A percentile compares a stretch with the other conserved stretches of the same genome.
Conservation (phyloP, 2,329 filamentous ascomycete species). For the Teratosphaeria nubilosa region DNA sequence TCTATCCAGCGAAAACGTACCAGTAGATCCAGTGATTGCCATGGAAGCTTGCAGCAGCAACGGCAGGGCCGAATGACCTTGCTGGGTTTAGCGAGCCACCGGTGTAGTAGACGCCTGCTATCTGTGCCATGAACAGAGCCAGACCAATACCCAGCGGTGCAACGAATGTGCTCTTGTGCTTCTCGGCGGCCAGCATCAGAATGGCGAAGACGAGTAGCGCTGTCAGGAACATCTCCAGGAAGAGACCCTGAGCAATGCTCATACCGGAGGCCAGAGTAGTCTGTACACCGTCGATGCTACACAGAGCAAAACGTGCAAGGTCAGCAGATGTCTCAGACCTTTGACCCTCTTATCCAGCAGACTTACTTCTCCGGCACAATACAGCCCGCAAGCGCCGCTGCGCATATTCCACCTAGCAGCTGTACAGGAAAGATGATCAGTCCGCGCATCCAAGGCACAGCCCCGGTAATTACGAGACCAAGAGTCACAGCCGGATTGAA, state of each 20-base stretch:
- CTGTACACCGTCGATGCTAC: constrained; percentile 14
- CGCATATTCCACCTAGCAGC: constrained; percentile 21
- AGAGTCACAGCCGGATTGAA: constrained; percentile 28
- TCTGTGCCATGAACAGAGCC: constrained; percentile 49
- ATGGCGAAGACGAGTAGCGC: constrained; percentile 22
- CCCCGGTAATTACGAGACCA: constrained; percentile 18
- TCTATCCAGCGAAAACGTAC: not conserved
- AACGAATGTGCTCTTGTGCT: constrained; percentile 32
- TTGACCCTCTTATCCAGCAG: not conserved
- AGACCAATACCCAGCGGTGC: constrained; percentile 64
- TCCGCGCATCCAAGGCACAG: constrained; percentile 25
- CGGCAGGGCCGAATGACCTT: constrained; percentile 24
- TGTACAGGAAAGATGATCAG: constrained; percentile 23
- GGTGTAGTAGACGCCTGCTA: constrained; percentile 19
- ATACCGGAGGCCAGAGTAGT: constrained; percentile 21
- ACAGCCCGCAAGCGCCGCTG: constrained; percentile 19
- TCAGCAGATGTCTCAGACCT: not conserved
- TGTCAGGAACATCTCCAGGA: constrained; percentile 25
- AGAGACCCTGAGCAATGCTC: constrained; percentile 20
- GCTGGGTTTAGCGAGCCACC: constrained; percentile 26
- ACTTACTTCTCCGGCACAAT: constrained; percentile 20
- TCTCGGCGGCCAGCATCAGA: constrained; percentile 28
- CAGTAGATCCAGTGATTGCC: constrained; percentile 21
- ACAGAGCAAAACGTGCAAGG: not conserved
- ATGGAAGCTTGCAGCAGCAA: constrained; percentile 19